Evolutionary conservation across 495 filamentous ascomycete genomes (phyloP).

Genomic region (Penicillium taxi): DNA sequence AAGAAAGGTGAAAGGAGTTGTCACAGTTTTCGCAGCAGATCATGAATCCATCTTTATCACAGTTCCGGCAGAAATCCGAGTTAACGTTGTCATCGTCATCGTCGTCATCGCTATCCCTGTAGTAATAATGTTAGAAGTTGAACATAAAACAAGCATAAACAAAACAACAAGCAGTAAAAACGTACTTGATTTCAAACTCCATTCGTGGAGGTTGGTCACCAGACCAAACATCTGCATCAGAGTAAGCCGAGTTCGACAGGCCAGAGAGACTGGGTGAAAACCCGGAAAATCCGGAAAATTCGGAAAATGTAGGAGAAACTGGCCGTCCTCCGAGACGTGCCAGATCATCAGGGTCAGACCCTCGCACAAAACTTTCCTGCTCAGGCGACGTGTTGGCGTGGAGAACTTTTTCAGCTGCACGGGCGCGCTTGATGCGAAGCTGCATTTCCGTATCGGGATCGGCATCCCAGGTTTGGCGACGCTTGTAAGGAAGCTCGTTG

Average conservation of each 20-base stretch:
- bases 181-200: too few species aligned
- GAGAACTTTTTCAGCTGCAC: conserved; percentile 17
- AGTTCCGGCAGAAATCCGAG: conserved; percentile 79
- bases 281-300: too few species aligned
- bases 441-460: conserved; percentile 20
- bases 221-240: too few species aligned
- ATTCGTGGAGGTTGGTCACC: too few species aligned
- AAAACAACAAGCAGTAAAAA: too few species aligned
- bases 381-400: conserved; percentile 5
- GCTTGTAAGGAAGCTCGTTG: conserved; percentile 18
- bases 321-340: too few species aligned
- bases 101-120: conserved; percentile 7
- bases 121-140: conserved; percentile 16
- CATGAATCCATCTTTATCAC: conserved; percentile 70
- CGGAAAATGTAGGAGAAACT: too few species aligned
- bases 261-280: too few species aligned
- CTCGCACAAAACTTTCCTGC: too few species aligned
- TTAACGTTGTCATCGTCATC: conserved; percentile 55
- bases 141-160: too few species aligned
- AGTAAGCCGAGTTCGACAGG: too few species aligned
- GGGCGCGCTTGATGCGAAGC: conserved; percentile 24
- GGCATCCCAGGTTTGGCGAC: conserved; percentile 22
- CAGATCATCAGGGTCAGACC: too few species aligned
- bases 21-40: conserved; percentile 90
- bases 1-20: conserved; percentile 78